Conservation (phyloP, 1,139 yeast species). For the Hyphopichia wangnamkhiaoensis region DNA sequence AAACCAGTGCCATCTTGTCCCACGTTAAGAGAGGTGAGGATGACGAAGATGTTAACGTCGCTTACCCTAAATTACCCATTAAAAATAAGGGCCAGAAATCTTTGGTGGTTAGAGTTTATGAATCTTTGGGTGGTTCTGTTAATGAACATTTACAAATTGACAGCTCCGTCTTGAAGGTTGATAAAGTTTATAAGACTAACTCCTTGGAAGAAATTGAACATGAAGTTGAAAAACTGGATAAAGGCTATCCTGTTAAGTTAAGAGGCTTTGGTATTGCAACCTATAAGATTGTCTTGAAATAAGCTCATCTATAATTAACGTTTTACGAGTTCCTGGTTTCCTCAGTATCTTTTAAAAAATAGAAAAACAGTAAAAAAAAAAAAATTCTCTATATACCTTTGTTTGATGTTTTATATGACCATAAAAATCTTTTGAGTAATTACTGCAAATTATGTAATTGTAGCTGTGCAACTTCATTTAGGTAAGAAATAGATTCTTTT, state of each 20-base stretch:
- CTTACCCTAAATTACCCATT: slow-evolving; percentile 37
- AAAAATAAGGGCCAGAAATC: slow-evolving; percentile 48
- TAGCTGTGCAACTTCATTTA: no score
- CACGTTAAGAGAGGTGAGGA: slow-evolving; percentile 88
- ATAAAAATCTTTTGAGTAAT: no score
- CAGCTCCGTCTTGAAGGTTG: slow-evolving; percentile 33
- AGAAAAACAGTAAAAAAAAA: no score
- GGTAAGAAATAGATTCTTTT: no score
- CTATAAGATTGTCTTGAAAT: slow-evolving; percentile 46
- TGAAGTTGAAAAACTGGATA: slow-evolving; percentile 25
- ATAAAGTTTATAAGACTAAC: slow-evolving; percentile 59
- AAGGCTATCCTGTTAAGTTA: slow-evolving; percentile 46
- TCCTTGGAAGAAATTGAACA: slow-evolving; percentile 65
- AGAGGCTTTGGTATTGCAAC: slow-evolving; percentile 82
- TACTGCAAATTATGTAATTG: no score
- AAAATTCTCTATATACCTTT: no score
- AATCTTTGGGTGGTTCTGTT: slow-evolving; percentile 77
- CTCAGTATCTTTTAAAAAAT: no score
- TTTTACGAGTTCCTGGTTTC: no score
- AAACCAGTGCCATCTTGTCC: slow-evolving; percentile 63
- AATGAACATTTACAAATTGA: slow-evolving; percentile 51
- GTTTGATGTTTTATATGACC: no score
- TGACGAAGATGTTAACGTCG: slow-evolving; percentile 54
- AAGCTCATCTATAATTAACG: background rate
- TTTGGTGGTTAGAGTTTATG: slow-evolving; percentile 75